Base-by-base conservation (phyloP, 164 flowering plant species). In the Taxillus chinensis region DNA sequence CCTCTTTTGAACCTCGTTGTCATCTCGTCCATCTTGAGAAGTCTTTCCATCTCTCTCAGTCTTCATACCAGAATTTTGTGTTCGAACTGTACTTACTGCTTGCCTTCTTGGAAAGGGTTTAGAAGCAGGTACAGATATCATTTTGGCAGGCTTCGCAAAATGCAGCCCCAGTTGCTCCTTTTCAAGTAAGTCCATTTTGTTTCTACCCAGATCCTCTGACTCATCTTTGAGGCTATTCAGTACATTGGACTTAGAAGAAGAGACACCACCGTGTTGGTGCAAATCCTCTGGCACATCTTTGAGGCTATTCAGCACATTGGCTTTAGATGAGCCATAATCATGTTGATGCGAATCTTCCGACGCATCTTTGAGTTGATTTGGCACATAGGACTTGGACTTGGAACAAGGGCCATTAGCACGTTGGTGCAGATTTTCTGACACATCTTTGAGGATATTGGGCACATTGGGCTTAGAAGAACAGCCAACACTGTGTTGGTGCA, bases 71-170 rank as follows among this genome's bases (percentile, higher is more conserved):
- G 52, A 45, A 49, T 74, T 74, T 12, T 61, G 49, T 4, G 41
- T 17, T 65, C 73, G 70, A 9, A 55, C 54, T 55, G 77, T 69
- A 60, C 75, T 66, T 13, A 69, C 71, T 4, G 79, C 79, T 39
- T 67, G 75, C 6, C 75, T 67, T 54, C 41, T 65, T 14, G 60
- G 45, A 15, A 61, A 57, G 53, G 68, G 14, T 16, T 45, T 39
- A 8, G 54, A 7, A 17, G 62, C 61, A 17, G 45, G 55, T 40
- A 69, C 67, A n/a, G 40, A 54, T 60, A 9, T 40, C 39, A 17
- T 54, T 10, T 27, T 54, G 39, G 7, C 57, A 5, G 57, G 27
- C 57, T 54, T 54, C 57, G 27, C 6, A 17, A 11, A 16, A 3
- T 3, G 42, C 4, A 3, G 10, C 10, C 37, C 48, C 48, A 56